A percentile compares a stretch with the other conserved stretches of the same genome.
These are phyloP conservation scores for Microdochium trichocladiopsis DNA, from an alignment of 2,329 filamentous ascomycete genomes.

Conservation along the genomic window DNA sequence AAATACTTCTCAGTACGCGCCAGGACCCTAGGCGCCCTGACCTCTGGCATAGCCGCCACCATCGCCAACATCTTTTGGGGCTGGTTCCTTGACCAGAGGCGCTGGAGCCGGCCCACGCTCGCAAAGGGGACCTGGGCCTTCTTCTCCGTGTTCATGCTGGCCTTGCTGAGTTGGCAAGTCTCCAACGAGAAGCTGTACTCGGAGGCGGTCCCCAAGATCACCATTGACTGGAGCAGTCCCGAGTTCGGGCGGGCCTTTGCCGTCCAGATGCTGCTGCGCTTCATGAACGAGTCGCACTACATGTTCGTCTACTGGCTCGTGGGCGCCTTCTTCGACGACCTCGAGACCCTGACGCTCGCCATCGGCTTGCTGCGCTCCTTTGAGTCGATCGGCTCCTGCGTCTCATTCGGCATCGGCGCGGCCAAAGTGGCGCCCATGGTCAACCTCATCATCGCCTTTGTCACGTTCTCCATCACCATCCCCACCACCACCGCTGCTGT, in stretches of 20 bases:
- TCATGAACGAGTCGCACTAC: slow-evolving; percentile 43
- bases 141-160: slow-evolving; percentile 20
- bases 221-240: slow-evolving; percentile 35
- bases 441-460: slow-evolving; percentile 34
- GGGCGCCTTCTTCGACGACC: slow-evolving; percentile 41
- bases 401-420: slow-evolving; percentile 40
- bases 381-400: slow-evolving; percentile 37
- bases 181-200: slow-evolving; percentile 38
- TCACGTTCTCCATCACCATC: slow-evolving; percentile 35
- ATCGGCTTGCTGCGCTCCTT: slow-evolving; percentile 40
- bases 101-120: slow-evolving; percentile 29
- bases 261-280: slow-evolving; percentile 37
- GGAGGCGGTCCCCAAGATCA: slow-evolving; percentile 24
- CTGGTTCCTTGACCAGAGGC: slow-evolving; percentile 38
- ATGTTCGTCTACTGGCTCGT: slow-evolving; percentile 46
- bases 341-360: slow-evolving; percentile 41
- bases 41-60: slow-evolving; percentile 35
- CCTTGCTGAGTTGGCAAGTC: slow-evolving; percentile 38
- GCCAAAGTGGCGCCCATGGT: slow-evolving; percentile 20
- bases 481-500: slow-evolving; percentile 27
- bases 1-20: slow-evolving; percentile 44
- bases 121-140: slow-evolving; percentile 34
- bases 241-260: slow-evolving; percentile 39
- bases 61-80: slow-evolving; percentile 40
- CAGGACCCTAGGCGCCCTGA: slow-evolving; percentile 35